Evolutionary conservation across 2,329 filamentous ascomycete genomes (phyloP), one percentile per base, ranked within the genome.

Genomic region (Teratosphaeria zuluensis): DNA sequence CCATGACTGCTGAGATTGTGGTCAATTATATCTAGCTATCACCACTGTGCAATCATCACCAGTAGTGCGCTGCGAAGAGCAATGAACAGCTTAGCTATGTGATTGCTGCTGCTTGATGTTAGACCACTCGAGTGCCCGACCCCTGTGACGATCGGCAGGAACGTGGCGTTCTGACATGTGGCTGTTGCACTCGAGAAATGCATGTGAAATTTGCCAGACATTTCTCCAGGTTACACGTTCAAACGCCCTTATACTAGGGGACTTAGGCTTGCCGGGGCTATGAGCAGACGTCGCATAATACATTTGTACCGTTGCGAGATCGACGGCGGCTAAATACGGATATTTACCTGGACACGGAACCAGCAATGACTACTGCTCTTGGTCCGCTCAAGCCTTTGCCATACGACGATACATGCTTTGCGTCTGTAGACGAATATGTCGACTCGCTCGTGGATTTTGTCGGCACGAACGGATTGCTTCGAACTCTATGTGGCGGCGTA

Each of bases 401-500:
- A 1, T 83, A 89, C 68, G 79, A 83, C 35, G 79, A 84, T 55
- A 82, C 84, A 16, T 16, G 14, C 66, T 96, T 92, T 78, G 71
- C 77, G 42, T 84, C 83, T 52, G 76, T 84, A 5, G 89, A 96
- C 54, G 81, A 85, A 56, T 99, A 96, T 72, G 82, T 96, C 54
- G 80, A 89, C 30, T 85, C 85, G 19, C 82, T 97, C 12, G 79
- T 97, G 30, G 72, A 84, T 21, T 96, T 97, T 68, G 83, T 86
- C 1, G 85, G 85, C 5, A 85, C 84, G 1, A 89, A 88, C 53
- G 82, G 86, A 57, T 79, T 90, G 1, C 91, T 96, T 66, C 88
- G 90, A 64, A 90, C 89, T 30, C 80, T 99, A n/a, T 96, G 91
- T 70, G 94, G 94, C 57, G 92, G 92, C n/a, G 89, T 97, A 0